phyloP scores from a whole-genome alignment of 345 rosid genomes.

The Combretum micranthum region DNA sequence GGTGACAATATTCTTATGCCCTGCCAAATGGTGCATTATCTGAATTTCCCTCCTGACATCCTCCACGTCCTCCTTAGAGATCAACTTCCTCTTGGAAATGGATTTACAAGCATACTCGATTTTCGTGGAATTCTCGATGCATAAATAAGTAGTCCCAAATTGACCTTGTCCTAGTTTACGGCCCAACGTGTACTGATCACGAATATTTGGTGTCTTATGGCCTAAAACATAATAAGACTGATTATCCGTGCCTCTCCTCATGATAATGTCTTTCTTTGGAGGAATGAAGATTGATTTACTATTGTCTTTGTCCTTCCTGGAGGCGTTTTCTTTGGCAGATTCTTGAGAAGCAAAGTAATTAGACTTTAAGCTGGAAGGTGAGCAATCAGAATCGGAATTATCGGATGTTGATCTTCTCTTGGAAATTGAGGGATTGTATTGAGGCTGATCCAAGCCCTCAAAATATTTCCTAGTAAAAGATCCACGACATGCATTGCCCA shows the following conservation, averaged over 20 bases:
- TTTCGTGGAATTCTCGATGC: slow-evolving; percentile 60
- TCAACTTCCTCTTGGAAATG: slow-evolving; percentile 87
- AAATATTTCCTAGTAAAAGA: slow-evolving; percentile 68
- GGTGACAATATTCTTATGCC: slow-evolving; percentile 86
- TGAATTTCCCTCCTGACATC: slow-evolving; percentile 96
- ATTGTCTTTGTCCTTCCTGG: slow-evolving; percentile 22
- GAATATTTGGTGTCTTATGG: slow-evolving; percentile 76
- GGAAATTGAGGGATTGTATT: slow-evolving; percentile 34
- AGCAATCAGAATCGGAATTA: slow-evolving; percentile 31
- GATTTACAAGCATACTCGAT: slow-evolving; percentile 94
- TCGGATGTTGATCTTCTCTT: slow-evolving; percentile 36
- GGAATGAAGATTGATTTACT: slow-evolving; percentile 29
- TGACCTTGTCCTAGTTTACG: slow-evolving; percentile 95
- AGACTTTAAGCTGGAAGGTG: slow-evolving; percentile 34
- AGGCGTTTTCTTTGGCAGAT: slow-evolving; percentile 19
- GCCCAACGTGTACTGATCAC: slow-evolving; percentile 75
- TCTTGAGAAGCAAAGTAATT: slow-evolving; percentile 29
- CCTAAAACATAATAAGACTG: slow-evolving; percentile 77
- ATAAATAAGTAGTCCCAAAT: slow-evolving; percentile 87
- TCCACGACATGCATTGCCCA: slow-evolving; percentile 99
- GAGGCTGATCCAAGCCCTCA: slow-evolving; percentile 76
- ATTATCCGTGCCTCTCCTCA: slow-evolving; percentile 66
- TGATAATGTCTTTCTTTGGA: slow-evolving; percentile 39
- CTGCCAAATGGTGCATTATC: slow-evolving; percentile 99
- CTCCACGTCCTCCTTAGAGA: slow-evolving; percentile 90